Conservation (phyloP, 805 yeast genomes). For the Zygoascus biomembranicola region DNA sequence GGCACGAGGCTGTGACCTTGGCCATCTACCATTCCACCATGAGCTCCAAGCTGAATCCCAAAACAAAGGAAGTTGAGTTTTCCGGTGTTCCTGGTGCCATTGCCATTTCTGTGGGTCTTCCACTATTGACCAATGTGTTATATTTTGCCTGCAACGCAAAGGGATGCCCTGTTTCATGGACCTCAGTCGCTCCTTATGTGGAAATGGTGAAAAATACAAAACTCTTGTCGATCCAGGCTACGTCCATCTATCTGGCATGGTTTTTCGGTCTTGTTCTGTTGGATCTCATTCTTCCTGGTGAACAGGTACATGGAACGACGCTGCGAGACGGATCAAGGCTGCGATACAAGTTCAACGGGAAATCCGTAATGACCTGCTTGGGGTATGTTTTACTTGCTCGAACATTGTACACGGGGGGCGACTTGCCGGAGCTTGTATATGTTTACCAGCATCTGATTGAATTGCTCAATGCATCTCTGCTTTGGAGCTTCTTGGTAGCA, state of each 20-base stretch:
- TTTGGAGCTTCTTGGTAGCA: slow-evolving; percentile 59
- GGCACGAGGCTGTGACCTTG: neutral
- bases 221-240: slow-evolving; percentile 31
- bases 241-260: slow-evolving; percentile 70
- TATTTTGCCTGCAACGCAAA: slow-evolving; percentile 53
- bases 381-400: slow-evolving; percentile 41
- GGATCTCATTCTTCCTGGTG: slow-evolving; percentile 64
- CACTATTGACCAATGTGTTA: slow-evolving; percentile 50
- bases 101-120: slow-evolving; percentile 57
- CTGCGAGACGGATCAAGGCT: slow-evolving; percentile 71
- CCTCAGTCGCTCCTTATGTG: slow-evolving; percentile 14
- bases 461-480: slow-evolving; percentile 52
- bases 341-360: slow-evolving; percentile 76
- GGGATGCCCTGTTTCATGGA: slow-evolving; percentile 25
- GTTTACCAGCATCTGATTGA: slow-evolving; percentile 61
- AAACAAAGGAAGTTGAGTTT: slow-evolving; percentile 65
- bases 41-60: slow-evolving; percentile 45
- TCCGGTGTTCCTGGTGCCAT: slow-evolving; percentile 70
- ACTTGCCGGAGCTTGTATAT: slow-evolving; percentile 71
- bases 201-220: slow-evolving; percentile 10
- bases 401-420: slow-evolving; percentile 40
- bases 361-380: slow-evolving; percentile 39
- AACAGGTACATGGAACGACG: slow-evolving; percentile 50
- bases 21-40: neutral
- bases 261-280: slow-evolving; percentile 53